Evolutionary conservation across 2,329 filamentous ascomycete species (phyloP).

Genomic region (Fusarium domesticum): DNA sequence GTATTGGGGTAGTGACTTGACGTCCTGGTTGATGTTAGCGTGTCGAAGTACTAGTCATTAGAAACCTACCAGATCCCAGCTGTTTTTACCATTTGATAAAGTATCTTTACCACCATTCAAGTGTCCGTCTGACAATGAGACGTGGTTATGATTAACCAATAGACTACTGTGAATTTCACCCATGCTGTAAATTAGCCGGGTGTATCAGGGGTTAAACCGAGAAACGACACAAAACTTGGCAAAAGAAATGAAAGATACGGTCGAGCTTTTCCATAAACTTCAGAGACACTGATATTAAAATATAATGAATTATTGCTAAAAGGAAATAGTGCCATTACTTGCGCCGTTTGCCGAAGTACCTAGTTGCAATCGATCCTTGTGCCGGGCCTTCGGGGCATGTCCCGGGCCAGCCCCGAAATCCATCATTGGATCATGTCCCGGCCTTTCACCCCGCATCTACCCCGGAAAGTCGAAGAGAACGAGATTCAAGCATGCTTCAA

Average conservation of each 20-base stretch:
- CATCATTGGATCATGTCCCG: background rate
- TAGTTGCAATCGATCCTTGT: background rate
- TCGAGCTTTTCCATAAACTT: background rate
- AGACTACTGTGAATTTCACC: background rate
- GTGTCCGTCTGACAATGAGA: background rate
- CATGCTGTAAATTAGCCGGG: background rate
- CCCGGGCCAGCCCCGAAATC: background rate
- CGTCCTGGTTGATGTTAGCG: background rate
- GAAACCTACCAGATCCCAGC: background rate
- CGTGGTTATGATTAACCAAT: background rate
- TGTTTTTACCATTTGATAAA: background rate
- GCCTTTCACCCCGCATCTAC: background rate
- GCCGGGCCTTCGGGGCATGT: background rate
- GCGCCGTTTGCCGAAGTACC: background rate
- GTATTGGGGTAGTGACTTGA: background rate
- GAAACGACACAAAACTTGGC: too few species aligned
- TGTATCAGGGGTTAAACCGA: too few species aligned
- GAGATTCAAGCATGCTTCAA: background rate
- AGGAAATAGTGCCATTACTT: background rate
- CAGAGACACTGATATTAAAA: background rate
- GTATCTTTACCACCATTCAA: background rate
- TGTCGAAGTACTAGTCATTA: background rate
- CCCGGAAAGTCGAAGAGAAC: background rate
- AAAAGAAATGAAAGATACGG: background rate
- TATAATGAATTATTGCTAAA: background rate